A percentile compares a stretch with the other conserved stretches of the same genome.
phyloP scores from a whole-genome alignment of 2,329 filamentous ascomycete genomes.

The Botryotinia globosa region DNA sequence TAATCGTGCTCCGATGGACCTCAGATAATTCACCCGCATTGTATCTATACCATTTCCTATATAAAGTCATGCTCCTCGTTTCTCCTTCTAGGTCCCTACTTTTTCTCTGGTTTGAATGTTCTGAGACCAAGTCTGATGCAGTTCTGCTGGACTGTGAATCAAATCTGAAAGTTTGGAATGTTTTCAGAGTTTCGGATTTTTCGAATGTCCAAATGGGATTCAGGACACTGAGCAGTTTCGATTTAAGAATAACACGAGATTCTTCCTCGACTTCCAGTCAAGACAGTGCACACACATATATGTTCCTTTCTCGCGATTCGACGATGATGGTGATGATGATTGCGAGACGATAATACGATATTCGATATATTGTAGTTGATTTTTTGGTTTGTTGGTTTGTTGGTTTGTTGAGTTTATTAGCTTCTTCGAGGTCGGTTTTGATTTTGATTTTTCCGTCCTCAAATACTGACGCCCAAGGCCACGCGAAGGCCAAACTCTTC shows the following conservation, averaged over 20 bases:
- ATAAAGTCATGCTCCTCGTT: too few relatives aligned
- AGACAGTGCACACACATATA: background rate
- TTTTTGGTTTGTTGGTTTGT: background rate
- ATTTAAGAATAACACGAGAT: background rate
- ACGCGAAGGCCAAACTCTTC: background rate
- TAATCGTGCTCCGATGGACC: background rate
- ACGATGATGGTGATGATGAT: background rate
- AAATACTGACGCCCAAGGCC: slow-evolving; percentile 1
- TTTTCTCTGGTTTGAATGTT: too few relatives aligned
- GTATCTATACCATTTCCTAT: background rate
- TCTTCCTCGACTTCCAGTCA: background rate
- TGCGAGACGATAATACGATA: background rate
- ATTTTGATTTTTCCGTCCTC: background rate
- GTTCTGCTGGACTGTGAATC: background rate
- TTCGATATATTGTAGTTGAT: background rate
- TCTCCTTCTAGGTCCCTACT: rapidly evolving
- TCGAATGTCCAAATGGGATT: background rate
- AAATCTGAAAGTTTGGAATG: background rate
- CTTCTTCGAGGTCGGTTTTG: background rate
- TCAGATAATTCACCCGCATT: background rate
- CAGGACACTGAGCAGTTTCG: background rate
- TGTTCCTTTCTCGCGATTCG: background rate
- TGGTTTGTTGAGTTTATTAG: slow-evolving; percentile 1
- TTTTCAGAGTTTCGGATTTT: background rate
- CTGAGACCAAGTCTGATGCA: background rate